Evolutionary conservation across 768 basidiomycete species (phyloP), one percentile per base, ranked within the genome.

Genomic region (Coprinellus micaceus): DNA sequence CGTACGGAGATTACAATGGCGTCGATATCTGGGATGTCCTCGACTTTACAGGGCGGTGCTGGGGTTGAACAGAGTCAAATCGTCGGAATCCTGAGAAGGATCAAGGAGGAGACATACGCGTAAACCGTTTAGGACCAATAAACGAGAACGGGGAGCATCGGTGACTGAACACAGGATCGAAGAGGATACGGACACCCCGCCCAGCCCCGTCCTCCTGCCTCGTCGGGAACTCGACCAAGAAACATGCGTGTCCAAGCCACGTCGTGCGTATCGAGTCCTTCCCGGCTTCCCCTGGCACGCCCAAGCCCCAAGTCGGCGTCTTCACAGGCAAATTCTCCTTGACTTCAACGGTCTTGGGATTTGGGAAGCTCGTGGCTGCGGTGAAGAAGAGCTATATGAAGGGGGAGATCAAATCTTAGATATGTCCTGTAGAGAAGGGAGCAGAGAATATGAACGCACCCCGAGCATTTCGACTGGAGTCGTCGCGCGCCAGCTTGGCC

Each of bases 21-120:
- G 62, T 87, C 84, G 17, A 87, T 64, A 41, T 83, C 78, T 1
- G 85, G 84, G 44, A 86, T 71, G 3, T 85, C 81, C 43, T 79
- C 73, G 22, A 83, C 72, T 19, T 72, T 65, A 49, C 82, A 83
- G 0, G 83, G 78, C 1, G 80, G 67, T 3, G 72, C 79, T 81
- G n/a, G n/a, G n/a, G 47, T 52, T 22, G 17, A 50, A 13, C 15
- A 25, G 41, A 19, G 19, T 12, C 1, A 29, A 6, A 19, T 11
- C 11, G 9, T 17, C 40, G 13, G 49, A 33, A 6, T 33, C 33
- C 33, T 13, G 33, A 33, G 33, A 6, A 13, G 33, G 33, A 33
- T 6, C 6, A 6, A 33, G 13, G 13, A 33, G 33, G 33, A 6
- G 33, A 65, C 79, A 56, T 26, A 78, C 77, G 72, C 15, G 78